These are phyloP conservation scores for Suillus variegatus DNA, from an alignment of 768 basidiomycete genomes.

Conservation along the genomic window DNA sequence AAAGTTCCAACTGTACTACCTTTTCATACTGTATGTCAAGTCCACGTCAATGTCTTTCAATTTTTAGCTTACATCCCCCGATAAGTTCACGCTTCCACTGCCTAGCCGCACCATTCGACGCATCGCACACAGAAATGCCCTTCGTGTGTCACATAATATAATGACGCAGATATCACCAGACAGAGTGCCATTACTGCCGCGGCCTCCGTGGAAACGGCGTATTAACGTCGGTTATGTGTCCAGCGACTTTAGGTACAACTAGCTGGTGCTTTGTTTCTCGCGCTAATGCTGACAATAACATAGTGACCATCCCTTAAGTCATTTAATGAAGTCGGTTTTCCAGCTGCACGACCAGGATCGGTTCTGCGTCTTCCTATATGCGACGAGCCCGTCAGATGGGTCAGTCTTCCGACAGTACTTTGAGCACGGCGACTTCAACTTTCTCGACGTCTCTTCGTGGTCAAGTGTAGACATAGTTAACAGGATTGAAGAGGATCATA, in stretches of 20 bases:
- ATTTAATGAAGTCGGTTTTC: constrained; percentile 55
- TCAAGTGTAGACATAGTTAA: constrained; percentile 37
- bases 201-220: constrained; percentile 39
- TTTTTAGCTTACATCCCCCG: constrained; percentile 3
- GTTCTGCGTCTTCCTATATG: constrained; percentile 48
- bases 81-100: constrained; percentile 48
- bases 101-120: constrained; percentile 42
- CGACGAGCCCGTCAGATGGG: constrained; percentile 48
- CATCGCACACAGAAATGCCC: constrained; percentile 48
- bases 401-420: constrained; percentile 45
- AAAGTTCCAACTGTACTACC: constrained; percentile 45
- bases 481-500: constrained; percentile 41
- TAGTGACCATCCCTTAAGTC: constrained; percentile 53
- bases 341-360: constrained; percentile 39
- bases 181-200: constrained; percentile 40
- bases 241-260: constrained; percentile 45
- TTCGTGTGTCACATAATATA: constrained; percentile 45
- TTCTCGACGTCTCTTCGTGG: constrained; percentile 44
- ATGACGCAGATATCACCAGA: constrained; percentile 42
- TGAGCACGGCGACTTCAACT: constrained; percentile 39
- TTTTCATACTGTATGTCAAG: constrained; percentile 45
- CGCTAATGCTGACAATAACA: neutral
- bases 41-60: neutral
- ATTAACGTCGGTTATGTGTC: constrained; percentile 53
- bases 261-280: neutral